A percentile compares a stretch with the other conserved stretches of the same genome.
Evolutionary conservation across 129 eudicot species (phyloP).

Genomic region (Mikania micrantha): DNA sequence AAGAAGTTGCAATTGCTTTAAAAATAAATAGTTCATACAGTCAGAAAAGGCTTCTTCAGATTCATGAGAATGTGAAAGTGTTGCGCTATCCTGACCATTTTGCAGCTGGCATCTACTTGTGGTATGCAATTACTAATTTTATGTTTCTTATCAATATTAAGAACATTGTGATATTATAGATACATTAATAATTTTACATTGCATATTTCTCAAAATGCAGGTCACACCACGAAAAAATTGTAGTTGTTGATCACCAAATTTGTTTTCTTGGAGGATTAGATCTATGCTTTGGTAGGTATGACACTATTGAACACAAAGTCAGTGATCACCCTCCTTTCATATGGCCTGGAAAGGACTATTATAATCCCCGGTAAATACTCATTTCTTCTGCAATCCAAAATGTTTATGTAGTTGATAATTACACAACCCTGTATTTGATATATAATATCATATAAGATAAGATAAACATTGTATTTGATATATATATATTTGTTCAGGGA

Average conservation of each 20-base stretch:
- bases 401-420: background rate
- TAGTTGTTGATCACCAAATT: slow-evolving; percentile 73
- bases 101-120: slow-evolving; percentile 75
- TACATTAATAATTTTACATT: background rate
- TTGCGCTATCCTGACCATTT: slow-evolving; percentile 92
- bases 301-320: slow-evolving; percentile 78
- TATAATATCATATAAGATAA: background rate
- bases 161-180: slow-evolving; percentile 1
- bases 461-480: background rate
- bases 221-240: slow-evolving; percentile 98
- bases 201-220: slow-evolving; percentile 33
- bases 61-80: slow-evolving; percentile 89
- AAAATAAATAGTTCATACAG: slow-evolving; percentile 93
- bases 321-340: slow-evolving; percentile 57
- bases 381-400: background rate
- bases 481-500: slow-evolving; percentile 43
- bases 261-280: slow-evolving; percentile 94
- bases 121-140: slow-evolving; percentile 41
- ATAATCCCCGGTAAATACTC: slow-evolving; percentile 72
- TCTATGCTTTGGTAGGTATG: slow-evolving; percentile 98
- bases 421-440: background rate
- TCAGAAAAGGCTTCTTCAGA: slow-evolving; percentile 69
- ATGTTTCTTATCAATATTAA: background rate
- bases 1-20: slow-evolving; percentile 92
- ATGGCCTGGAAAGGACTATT: slow-evolving; percentile 99